Evolutionary conservation across 495 filamentous ascomycete genomes (phyloP).

Genomic region (Trichoderma virens): DNA sequence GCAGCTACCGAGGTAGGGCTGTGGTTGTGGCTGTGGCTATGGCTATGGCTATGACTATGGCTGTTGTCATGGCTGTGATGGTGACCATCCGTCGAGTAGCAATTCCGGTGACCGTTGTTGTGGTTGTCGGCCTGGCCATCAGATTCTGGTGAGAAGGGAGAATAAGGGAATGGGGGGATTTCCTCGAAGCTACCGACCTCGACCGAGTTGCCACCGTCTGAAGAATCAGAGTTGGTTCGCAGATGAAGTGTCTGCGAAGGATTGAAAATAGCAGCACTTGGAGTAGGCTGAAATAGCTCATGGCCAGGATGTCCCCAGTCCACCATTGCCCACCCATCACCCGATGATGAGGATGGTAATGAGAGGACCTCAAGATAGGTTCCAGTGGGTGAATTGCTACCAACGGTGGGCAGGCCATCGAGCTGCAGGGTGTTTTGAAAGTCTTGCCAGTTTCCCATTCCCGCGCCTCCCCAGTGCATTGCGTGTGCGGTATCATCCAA

Average conservation of each 20-base stretch:
- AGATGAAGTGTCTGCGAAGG: slow-evolving; percentile 78
- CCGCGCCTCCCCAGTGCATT: slow-evolving; percentile 45
- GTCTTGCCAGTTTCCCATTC: slow-evolving; percentile 64
- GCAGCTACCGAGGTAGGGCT: slow-evolving; percentile 57
- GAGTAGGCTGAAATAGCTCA: slow-evolving; percentile 39
- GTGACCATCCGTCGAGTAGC: slow-evolving; percentile 40
- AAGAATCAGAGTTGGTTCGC: slow-evolving; percentile 77
- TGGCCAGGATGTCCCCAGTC: slow-evolving; percentile 46
- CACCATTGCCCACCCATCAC: slow-evolving; percentile 75
- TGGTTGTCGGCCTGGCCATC: slow-evolving; percentile 46
- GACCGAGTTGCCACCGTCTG: slow-evolving; percentile 53
- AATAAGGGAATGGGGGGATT: slow-evolving; percentile 63
- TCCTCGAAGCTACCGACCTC: slow-evolving; percentile 79
- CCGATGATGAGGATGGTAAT: slow-evolving; percentile 60
- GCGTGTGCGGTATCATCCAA: slow-evolving; percentile 57
- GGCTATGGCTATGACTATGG: slow-evolving; percentile 30
- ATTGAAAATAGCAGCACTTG: slow-evolving; percentile 67
- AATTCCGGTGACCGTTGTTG: slow-evolving; percentile 42
- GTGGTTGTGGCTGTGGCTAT: slow-evolving; percentile 40
- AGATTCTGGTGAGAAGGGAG: slow-evolving; percentile 57
- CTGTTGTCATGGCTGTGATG: slow-evolving; percentile 42
- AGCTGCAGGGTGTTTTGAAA: slow-evolving; percentile 50
- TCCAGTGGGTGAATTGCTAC: slow-evolving; percentile 73
- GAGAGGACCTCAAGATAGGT: slow-evolving; percentile 80
- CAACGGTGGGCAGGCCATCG: slow-evolving; percentile 52